A percentile compares a stretch with the other conserved stretches of the same genome.
Conservation (phyloP, 2,329 filamentous ascomycete species). For the Zymoseptoria passerinii region DNA sequence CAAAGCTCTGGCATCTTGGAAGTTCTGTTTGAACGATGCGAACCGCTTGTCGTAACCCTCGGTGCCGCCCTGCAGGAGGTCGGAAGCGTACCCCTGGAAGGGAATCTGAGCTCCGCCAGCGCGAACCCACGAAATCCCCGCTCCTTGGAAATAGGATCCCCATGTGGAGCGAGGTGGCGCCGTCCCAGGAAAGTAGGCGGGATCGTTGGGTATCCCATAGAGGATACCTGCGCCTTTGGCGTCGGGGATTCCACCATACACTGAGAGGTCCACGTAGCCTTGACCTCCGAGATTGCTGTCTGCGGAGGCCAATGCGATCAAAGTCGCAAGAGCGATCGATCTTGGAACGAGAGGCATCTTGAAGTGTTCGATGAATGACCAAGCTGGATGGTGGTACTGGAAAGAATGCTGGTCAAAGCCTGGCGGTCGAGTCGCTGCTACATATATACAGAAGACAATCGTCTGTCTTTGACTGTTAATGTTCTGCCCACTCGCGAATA, state of each 20-base stretch:
- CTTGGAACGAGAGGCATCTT: not conserved
- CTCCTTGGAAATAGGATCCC: not conserved
- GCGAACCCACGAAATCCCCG: not conserved
- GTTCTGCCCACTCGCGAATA: too few relatives aligned
- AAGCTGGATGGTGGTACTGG: not conserved
- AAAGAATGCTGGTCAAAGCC: not conserved
- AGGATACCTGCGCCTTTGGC: not conserved
- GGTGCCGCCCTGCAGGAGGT: not conserved
- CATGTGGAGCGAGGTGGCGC: not conserved
- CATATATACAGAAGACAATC: not conserved
- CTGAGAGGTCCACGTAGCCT: not conserved
- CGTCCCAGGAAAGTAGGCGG: not conserved
- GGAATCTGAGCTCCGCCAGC: conserved; percentile 1
- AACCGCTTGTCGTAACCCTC: not conserved
- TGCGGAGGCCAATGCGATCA: not conserved
- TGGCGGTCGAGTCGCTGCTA: not conserved
- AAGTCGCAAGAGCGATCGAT: not conserved
- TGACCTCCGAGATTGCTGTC: not conserved
- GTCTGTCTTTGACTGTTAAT: too few relatives aligned
- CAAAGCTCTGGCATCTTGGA: not conserved
- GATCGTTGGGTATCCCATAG: not conserved
- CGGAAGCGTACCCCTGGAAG: not conserved
- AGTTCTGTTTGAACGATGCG: not conserved
- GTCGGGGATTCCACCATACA: not conserved
- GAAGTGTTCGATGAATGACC: not conserved